Evolutionary conservation across 208 protist genomes (phyloP), one percentile per base, ranked within the genome.

Genomic region (Porcisia hertigi): DNA sequence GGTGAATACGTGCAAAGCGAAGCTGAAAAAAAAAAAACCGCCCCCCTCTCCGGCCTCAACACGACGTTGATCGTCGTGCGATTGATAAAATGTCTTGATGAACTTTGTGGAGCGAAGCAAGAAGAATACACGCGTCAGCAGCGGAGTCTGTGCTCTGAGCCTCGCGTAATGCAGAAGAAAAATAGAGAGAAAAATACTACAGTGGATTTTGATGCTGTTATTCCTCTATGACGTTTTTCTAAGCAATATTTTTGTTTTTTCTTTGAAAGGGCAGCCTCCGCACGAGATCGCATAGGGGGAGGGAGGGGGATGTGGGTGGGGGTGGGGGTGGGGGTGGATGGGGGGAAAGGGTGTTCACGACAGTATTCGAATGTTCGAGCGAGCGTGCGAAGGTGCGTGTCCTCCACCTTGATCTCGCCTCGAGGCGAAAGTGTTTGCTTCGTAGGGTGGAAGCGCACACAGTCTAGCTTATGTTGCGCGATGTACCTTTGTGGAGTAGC

Each of bases 1-100:
- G 62, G 60, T 65, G 57, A 73, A 49, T 34, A 57, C 53, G 41
- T 47, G 62, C 34, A 43, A 67, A 49, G 23, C 63, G 23, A 49
- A 16, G 3, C 23, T 34, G 39, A 43, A 55, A 45, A 54, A 59
- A 47, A 20, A 64, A 6, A 23, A 7, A 12, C 34, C 9, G n/a
- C 58, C 30, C 30, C 30, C 30, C 30, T 30, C 30, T 30, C 30
- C 30, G 30, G 12, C 18, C 45, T 57, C 25, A 16, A 54, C 11
- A 34, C 25, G 30, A 58, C 41, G 63, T 52, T 43, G 7, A 52
- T 0, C 63, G 23, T 67, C 9, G 63, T 52, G 63, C 41, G 34
- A 43, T 8, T 67, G 20, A 30, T 25, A 30, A 45, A 18, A 52
- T 23, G 67, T 43, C n/a, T 41, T 72, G 30, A 45, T 43, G 49